Conservation (phyloP, 106 monocot species). For the Posidonia australis region DNA sequence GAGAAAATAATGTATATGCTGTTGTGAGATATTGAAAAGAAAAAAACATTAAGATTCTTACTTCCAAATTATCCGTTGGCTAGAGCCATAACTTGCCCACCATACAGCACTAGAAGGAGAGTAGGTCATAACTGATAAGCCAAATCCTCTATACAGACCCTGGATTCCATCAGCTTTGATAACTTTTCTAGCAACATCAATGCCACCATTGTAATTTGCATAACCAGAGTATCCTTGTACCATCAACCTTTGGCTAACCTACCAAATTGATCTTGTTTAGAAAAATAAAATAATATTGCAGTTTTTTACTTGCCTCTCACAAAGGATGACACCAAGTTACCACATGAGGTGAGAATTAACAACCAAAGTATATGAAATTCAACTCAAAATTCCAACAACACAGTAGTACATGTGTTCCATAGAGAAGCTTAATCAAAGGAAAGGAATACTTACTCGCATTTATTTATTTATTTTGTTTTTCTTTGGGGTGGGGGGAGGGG, state of each 20-base stretch:
- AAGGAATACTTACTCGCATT: too few species aligned
- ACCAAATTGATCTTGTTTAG: conserved; percentile 7
- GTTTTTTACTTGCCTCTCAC: background rate
- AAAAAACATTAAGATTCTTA: conserved; percentile 9
- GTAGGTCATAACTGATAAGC: conserved; percentile 88
- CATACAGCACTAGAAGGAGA: conserved; percentile 98
- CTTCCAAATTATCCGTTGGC: conserved; percentile 92
- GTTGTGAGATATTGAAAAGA: background rate
- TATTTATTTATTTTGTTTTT: too few species aligned
- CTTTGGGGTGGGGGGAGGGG: too few species aligned
- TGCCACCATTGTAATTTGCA: conserved; percentile 82
- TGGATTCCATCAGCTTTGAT: conserved; percentile 63
- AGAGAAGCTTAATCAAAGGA: too few species aligned
- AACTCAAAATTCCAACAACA: too few species aligned
- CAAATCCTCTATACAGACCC: conserved; percentile 95
- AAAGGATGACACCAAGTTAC: background rate
- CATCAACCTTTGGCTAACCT: conserved; percentile 99
- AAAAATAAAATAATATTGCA: background rate
- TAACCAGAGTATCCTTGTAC: conserved; percentile 98
- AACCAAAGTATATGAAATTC: too few species aligned
- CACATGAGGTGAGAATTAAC: background rate
- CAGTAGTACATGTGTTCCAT: too few species aligned
- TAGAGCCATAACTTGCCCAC: conserved; percentile 99
- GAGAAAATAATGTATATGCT: background rate
- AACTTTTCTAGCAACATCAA: conserved; percentile 70